Evolutionary conservation across 192 early-diverging fungal genomes (phyloP), one percentile per base, ranked within the genome.

Genomic region (Podila clonocystis): DNA sequence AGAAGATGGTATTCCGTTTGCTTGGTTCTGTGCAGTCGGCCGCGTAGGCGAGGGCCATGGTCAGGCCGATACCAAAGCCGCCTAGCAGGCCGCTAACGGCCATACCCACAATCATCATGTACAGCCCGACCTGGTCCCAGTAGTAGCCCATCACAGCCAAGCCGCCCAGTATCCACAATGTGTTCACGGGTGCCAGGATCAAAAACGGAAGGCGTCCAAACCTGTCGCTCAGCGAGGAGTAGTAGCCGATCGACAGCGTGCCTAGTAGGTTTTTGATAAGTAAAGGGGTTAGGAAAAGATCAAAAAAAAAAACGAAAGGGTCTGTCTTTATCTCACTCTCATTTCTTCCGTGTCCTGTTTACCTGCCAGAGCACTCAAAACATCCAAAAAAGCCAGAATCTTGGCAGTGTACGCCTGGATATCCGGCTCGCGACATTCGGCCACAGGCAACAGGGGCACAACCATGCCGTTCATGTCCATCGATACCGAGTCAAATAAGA

Each of bases 41-140:
- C 0, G 77, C 70, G 50, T 80, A 80, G 8, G 77, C 77, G 12
- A 80, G 13, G 24, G 60, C 26, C 77, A 80, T 61, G 24, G 77
- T 65, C 13, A 50, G 29, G 30, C 58, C 59, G 13, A 68, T 4
- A 26, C 62, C 63, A 1, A 72, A 50, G 1, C 77, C 77, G 11
- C 77, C 77, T 7, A 73, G 31, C 9, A 73, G 11, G 9, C 71
- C 71, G n/a, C 31, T 28, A 19, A 80, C 26, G 1, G 60, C 13
- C 1, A 33, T 20, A 4, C 38, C 60, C 8, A 65, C 20, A 3
- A 63, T 55, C 57, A 80, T 30, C 36, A 80, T 17, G 9, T 65
- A 61, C 22, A 80, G 24, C 7, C 77, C 77, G 11, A 80, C 30
- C 24, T 80, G 55, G 36, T 80, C 77, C 77, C 77, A 80, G 59